Base-by-base conservation (phyloP, 208 protist species). In the Acanthamoeba culbertsoni region DNA sequence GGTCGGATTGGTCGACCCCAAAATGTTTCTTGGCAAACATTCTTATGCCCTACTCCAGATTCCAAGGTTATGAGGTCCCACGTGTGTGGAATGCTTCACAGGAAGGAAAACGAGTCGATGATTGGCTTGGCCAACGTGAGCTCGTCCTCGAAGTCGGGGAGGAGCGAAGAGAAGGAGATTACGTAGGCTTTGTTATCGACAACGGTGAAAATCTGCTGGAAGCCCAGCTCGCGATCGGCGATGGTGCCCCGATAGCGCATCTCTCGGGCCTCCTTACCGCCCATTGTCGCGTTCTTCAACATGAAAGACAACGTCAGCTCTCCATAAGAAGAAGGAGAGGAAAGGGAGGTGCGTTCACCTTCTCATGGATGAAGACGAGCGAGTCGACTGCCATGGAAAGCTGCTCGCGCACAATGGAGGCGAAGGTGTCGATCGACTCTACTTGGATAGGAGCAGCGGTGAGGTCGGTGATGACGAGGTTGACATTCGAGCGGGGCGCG, bases 401-500 rank as follows among this genome's bases (percentile, higher is more conserved):
- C 48, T 86, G 77, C 14, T 59, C 48, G 28, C 77, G 77, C 28
- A 86, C 48, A 20, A 86, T 59, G 28, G 23, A 7, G 20, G 77
- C 46, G 20, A 86, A 86, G 42, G 28, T 45, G 48, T 86, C 77
- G 14, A 86, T 37, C 2, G 65, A 77, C 16, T 46, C 33, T 2
- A 77, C 35, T 20, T 77, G 16, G 65, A 77, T 77, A 20, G 65
- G 65, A 0, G 65, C 65, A 26, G 77, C 37, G 23, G 51, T 86
- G 28, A 86, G 46, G 14, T 86, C 77, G 18, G 77, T 86, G 31
- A 86, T 59, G n/a, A 86, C 77, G 12, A 86, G 48, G 77, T 86
- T 86, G 48, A 86, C 77, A 45, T 86, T 86, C 28, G 46, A 62
- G n/a, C 77, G 77, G n/a, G 48, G 48, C 4, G 77, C 46, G 28